phyloP scores from a whole-genome alignment of 176 grass and related monocot genomes.

The Aechmea fasciata region DNA sequence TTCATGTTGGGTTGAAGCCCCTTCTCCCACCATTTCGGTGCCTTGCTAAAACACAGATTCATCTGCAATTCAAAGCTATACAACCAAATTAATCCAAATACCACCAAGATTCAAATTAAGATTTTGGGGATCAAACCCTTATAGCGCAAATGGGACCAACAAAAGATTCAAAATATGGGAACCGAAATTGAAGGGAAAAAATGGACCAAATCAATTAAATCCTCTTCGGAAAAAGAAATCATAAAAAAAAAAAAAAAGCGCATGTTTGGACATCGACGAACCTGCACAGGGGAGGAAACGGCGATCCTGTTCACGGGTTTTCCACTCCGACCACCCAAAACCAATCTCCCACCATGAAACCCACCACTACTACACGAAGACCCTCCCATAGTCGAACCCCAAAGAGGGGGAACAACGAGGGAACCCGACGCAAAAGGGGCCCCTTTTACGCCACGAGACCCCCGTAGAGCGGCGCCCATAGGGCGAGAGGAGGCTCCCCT shows the following conservation, averaged over 20 bases:
- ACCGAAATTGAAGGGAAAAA: neutral
- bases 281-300: neutral
- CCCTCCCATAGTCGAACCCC: neutral
- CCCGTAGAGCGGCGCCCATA: neutral
- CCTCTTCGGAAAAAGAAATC: neutral
- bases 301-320: neutral
- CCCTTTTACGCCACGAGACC: neutral
- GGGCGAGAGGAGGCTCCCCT: neutral
- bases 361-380: neutral
- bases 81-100: neutral
- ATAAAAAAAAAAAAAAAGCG: neutral
- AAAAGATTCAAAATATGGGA: neutral
- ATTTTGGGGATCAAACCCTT: neutral
- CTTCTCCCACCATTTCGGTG: slow-evolving; percentile 55
- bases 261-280: neutral
- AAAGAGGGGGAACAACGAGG: neutral
- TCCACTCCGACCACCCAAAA: neutral
- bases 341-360: slow-evolving; percentile 4
- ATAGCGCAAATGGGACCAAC: neutral
- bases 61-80: neutral
- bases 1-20: slow-evolving; percentile 42
- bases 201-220: neutral
- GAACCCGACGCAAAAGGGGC: neutral
- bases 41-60: slow-evolving; percentile 7
- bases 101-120: neutral